These are phyloP conservation scores for Chrysoporthe deuterocubensis DNA, from an alignment of 2,329 filamentous ascomycete genomes.

Conservation along the genomic window DNA sequence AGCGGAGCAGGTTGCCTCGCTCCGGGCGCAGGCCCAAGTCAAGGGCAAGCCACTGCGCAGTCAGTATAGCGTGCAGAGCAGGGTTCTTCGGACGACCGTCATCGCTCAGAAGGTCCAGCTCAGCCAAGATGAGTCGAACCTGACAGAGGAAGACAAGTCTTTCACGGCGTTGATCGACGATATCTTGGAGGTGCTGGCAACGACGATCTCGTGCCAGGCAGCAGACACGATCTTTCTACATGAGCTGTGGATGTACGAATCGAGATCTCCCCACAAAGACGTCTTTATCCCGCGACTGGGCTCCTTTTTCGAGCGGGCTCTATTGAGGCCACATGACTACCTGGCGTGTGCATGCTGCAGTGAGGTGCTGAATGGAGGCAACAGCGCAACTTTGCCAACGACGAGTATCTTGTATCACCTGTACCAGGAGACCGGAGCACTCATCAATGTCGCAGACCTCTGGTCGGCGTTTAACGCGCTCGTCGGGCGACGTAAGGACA, in stretches of 20 bases:
- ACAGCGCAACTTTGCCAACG: conserved; percentile 67
- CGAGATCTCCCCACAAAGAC: conserved; percentile 69
- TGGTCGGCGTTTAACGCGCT: conserved; percentile 77
- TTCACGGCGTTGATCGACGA: conserved; percentile 69
- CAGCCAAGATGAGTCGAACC: conserved; percentile 71
- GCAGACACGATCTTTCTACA: conserved; percentile 61
- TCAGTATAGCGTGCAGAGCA: conserved; percentile 73
- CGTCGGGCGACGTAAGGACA: conserved; percentile 49
- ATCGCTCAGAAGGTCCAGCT: conserved; percentile 82
- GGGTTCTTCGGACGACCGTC: conserved; percentile 74
- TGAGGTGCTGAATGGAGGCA: conserved; percentile 47
- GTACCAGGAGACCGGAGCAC: conserved; percentile 74
- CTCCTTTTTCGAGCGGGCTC: conserved; percentile 70
- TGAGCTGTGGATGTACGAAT: conserved; percentile 78
- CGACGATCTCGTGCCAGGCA: conserved; percentile 40
- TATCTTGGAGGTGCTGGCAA: conserved; percentile 54
- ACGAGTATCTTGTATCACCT: conserved; percentile 78
- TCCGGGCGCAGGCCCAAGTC: conserved; percentile 51
- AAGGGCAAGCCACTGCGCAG: conserved; percentile 64
- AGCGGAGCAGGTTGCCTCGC: conserved; percentile 48
- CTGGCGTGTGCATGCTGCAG: conserved; percentile 73
- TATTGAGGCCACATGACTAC: conserved; percentile 77
- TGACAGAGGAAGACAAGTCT: conserved; percentile 71
- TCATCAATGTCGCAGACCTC: conserved; percentile 80
- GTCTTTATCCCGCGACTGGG: conserved; percentile 78